Evolutionary conservation across 768 basidiomycete species (phyloP).

Genomic region (Auricularia cornea): DNA sequence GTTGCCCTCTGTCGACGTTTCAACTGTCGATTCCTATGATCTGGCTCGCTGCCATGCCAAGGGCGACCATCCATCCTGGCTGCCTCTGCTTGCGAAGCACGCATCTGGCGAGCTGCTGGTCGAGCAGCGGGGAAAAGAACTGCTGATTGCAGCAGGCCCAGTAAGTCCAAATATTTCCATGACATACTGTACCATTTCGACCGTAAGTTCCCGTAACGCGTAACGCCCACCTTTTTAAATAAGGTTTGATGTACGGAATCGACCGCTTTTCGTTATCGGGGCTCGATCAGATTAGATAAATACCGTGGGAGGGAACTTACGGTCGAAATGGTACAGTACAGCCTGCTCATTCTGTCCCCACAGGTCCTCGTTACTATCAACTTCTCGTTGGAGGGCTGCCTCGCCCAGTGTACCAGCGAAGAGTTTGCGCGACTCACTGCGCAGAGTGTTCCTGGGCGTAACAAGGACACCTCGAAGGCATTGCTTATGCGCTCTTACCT

Average conservation of each 20-base stretch:
- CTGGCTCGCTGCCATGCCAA: neutral
- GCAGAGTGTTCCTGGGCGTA: neutral
- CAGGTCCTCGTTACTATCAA: neutral
- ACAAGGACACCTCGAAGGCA: neutral
- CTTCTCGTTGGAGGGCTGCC: neutral
- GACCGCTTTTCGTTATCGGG: too few relatives aligned
- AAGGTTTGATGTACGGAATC: too few relatives aligned
- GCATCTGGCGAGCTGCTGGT: neutral
- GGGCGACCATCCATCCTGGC: neutral
- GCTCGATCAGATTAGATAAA: too few relatives aligned
- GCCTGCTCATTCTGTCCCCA: neutral
- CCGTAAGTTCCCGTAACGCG: too few relatives aligned
- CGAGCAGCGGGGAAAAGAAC: neutral
- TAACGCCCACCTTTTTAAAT: too few relatives aligned
- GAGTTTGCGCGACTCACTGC: neutral
- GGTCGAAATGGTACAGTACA: neutral
- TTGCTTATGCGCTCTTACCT: neutral
- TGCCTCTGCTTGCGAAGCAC: neutral
- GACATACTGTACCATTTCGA: too few relatives aligned
- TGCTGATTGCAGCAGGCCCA: neutral
- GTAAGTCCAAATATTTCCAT: neutral
- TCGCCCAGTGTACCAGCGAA: neutral
- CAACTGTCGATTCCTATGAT: neutral
- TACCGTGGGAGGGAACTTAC: too few relatives aligned
- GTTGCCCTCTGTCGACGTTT: neutral